These are phyloP conservation scores for Globisporangium acanthophoron DNA, from an alignment of 352 stramenopile genomes.

Conservation along the genomic window DNA sequence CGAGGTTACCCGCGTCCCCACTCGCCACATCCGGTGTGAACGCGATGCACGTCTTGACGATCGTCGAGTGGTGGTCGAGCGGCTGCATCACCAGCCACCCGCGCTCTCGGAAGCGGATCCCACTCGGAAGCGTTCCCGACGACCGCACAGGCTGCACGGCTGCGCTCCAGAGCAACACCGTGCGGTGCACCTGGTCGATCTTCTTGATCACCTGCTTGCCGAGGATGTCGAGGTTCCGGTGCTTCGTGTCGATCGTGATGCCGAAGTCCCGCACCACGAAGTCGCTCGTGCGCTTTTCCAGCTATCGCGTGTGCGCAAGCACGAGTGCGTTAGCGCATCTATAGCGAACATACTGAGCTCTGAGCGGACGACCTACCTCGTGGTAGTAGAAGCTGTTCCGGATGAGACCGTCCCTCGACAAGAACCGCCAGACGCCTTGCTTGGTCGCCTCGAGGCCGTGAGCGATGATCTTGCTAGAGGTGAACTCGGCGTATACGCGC, in stretches of 20 bases:
- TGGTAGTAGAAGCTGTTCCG: constrained; percentile 25
- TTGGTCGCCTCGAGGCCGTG: constrained; percentile 23
- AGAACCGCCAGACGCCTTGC: constrained; percentile 29
- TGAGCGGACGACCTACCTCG: neutral
- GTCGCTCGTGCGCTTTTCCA: constrained; percentile 2
- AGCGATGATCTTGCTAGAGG: constrained; percentile 24
- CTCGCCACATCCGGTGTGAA: constrained; percentile 8
- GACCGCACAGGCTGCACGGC: constrained; percentile 6
- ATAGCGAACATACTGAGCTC: neutral
- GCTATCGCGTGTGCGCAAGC: neutral
- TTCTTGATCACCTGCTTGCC: constrained; percentile 12
- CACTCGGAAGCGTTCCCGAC: neutral
- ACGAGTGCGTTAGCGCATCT: neutral
- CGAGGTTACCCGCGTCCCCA: neutral
- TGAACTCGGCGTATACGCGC: constrained; percentile 27
- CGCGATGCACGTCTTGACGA: constrained; percentile 8
- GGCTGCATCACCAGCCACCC: constrained; percentile 8
- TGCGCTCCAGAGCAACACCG: constrained; percentile 6
- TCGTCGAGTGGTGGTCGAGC: neutral
- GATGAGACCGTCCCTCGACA: constrained; percentile 21
- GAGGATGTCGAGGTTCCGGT: constrained; percentile 6
- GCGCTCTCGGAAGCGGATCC: constrained; percentile 9
- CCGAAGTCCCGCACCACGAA: constrained; percentile 4
- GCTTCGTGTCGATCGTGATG: constrained; percentile 1
- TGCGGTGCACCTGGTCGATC: constrained; percentile 1